A percentile compares a stretch with the other conserved stretches of the same genome.
Evolutionary conservation across 345 rosid genomes (phyloP).

Genomic region (Murraya koenigii): DNA sequence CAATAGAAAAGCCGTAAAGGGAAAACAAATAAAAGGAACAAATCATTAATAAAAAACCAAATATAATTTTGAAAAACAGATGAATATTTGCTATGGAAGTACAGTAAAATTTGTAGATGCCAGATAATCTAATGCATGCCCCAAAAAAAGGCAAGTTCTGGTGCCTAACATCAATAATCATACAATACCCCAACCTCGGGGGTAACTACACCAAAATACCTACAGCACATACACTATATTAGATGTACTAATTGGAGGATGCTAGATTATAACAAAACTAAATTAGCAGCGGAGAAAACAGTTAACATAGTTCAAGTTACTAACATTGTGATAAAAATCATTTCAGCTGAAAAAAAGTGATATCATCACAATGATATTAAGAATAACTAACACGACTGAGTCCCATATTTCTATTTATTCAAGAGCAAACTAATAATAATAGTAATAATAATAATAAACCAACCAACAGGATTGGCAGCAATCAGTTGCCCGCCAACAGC

Average conservation of each 20-base stretch:
- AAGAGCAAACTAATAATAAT: background rate
- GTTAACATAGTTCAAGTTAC: background rate
- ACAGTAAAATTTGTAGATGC: background rate
- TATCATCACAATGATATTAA: background rate
- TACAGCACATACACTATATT: background rate
- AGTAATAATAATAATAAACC: constrained; percentile 8
- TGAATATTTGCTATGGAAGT: background rate
- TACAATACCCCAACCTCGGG: background rate
- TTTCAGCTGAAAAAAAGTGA: background rate
- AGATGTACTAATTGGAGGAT: background rate
- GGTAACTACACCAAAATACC: background rate
- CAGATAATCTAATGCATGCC: background rate
- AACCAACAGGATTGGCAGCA: constrained; percentile 94
- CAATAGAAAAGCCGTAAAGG: background rate
- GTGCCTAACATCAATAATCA: background rate
- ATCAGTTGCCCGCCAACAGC: constrained; percentile 77
- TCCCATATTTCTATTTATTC: background rate
- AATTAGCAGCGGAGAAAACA: background rate
- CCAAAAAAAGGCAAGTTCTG: background rate
- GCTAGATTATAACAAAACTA: background rate
- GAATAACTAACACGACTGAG: background rate
- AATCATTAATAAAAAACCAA: background rate
- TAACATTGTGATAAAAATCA: background rate
- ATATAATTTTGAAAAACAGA: background rate
- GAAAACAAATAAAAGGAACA: background rate